Evolutionary conservation across 768 basidiomycete species (phyloP).

Genomic region (Boletus pseudopeckii): DNA sequence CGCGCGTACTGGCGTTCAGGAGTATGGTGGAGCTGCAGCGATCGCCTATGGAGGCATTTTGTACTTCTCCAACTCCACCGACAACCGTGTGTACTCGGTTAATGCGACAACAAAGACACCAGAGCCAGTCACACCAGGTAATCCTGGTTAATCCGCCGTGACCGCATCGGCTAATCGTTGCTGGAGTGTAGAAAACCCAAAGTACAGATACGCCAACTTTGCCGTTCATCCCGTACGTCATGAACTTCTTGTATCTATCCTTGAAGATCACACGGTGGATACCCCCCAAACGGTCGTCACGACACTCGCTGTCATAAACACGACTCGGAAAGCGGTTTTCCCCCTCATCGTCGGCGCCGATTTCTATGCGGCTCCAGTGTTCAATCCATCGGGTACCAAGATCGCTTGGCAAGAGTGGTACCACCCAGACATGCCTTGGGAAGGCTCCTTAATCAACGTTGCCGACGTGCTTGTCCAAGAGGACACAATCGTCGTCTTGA

Average conservation of each 20-base stretch:
- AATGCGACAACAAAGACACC: slow-evolving; percentile 27
- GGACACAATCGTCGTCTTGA: slow-evolving; percentile 34
- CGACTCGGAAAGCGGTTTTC: slow-evolving; percentile 39
- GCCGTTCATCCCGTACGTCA: slow-evolving; percentile 50
- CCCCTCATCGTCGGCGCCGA: slow-evolving; percentile 57
- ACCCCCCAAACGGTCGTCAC: slow-evolving; percentile 40
- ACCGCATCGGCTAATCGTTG: background rate
- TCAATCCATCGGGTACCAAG: slow-evolving; percentile 56
- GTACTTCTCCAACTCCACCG: slow-evolving; percentile 57
- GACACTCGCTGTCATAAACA: slow-evolving; percentile 55
- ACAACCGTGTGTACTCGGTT: slow-evolving; percentile 52
- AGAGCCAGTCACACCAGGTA: slow-evolving; percentile 61
- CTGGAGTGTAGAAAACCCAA: slow-evolving; percentile 9
- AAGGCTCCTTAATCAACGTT: slow-evolving; percentile 53
- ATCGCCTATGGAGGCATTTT: slow-evolving; percentile 46
- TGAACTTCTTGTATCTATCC: slow-evolving; percentile 55
- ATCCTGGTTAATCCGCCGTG: slow-evolving; percentile 5
- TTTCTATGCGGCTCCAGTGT: slow-evolving; percentile 63
- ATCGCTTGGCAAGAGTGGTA: slow-evolving; percentile 67
- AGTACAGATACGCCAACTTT: slow-evolving; percentile 63
- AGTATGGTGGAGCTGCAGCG: slow-evolving; percentile 68
- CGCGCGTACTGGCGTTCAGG: slow-evolving; percentile 57
- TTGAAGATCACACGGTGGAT: slow-evolving; percentile 66
- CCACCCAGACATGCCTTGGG: slow-evolving; percentile 74
- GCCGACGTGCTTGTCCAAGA: slow-evolving; percentile 40